Conservation (phyloP, 2,329 filamentous ascomycete species). For the Biscogniauxia sp. region DNA sequence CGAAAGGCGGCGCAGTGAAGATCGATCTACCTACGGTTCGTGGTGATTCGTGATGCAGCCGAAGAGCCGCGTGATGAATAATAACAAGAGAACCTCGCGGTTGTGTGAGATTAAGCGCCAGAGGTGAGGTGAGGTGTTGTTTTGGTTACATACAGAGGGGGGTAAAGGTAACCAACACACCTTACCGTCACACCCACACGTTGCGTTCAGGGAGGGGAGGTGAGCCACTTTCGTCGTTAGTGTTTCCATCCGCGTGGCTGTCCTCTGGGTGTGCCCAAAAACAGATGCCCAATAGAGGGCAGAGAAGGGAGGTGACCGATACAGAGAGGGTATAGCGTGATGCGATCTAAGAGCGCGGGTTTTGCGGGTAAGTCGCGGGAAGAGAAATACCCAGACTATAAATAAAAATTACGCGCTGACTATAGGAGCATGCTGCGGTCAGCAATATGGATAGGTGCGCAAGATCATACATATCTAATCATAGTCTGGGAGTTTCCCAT, state of each 20-base stretch:
- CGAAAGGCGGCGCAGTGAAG: not conserved
- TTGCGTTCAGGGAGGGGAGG: slow-evolving; percentile 5
- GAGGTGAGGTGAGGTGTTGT: slow-evolving; percentile 4
- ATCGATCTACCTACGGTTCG: not conserved
- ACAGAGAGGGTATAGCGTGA: slow-evolving; percentile 5
- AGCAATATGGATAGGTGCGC: not conserved
- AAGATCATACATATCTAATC: not conserved
- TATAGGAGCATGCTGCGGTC: slow-evolving; percentile 1
- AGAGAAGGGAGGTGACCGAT: slow-evolving; percentile 11
- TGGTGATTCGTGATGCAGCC: not conserved
- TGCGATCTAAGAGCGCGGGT: not conserved
- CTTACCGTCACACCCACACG: slow-evolving; percentile 11
- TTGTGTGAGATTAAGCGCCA: slow-evolving; percentile 15
- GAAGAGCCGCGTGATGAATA: not conserved
- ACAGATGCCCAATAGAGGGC: slow-evolving; percentile 1
- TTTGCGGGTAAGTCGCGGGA: slow-evolving; percentile 1
- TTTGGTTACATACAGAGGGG: slow-evolving; percentile 9
- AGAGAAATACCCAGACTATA: slow-evolving; percentile 8
- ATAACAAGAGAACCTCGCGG: slow-evolving; percentile 12
- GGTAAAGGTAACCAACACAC: not conserved
- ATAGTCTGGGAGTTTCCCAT: not conserved
- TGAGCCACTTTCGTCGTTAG: slow-evolving; percentile 11
- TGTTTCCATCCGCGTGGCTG: slow-evolving; percentile 15
- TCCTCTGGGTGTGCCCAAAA: slow-evolving; percentile 5
- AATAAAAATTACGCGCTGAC: slow-evolving; percentile 18